Conservation (phyloP, 2,329 filamentous ascomycete genomes). For the Talaromyces rugulosus region DNA sequence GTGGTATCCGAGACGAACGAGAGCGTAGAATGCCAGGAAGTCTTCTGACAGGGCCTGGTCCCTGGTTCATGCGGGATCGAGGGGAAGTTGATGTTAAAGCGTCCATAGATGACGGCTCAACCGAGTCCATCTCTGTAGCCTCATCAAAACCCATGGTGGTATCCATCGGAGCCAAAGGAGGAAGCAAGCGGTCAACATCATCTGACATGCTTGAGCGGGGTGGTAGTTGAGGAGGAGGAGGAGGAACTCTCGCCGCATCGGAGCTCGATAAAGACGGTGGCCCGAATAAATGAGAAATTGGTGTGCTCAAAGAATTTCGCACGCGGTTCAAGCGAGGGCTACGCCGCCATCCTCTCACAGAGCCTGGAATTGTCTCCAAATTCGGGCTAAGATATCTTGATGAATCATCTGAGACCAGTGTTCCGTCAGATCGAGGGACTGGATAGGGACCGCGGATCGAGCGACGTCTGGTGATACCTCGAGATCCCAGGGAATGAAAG, state of each 20-base stretch:
- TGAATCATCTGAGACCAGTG: conserved; percentile 25
- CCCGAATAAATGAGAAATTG: conserved; percentile 43
- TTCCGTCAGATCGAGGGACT: conserved; percentile 32
- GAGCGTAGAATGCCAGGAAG: conserved; percentile 45
- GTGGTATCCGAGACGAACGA: conserved; percentile 49
- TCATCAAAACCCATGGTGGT: conserved; percentile 38
- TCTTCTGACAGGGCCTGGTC: conserved; percentile 31
- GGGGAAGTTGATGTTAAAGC: conserved; percentile 3
- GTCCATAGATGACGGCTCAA: conserved; percentile 34
- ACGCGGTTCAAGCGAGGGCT: conserved; percentile 39
- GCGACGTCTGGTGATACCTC: conserved; percentile 37
- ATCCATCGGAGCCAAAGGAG: conserved; percentile 35
- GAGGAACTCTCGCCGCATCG: conserved; percentile 23
- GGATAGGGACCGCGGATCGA: conserved; percentile 37
- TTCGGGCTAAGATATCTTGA: conserved; percentile 24
- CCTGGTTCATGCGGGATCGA: conserved; percentile 26
- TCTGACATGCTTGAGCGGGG: conserved; percentile 27
- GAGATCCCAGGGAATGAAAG: conserved; percentile 35
- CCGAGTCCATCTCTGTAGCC: conserved; percentile 38
- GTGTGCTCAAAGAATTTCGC: conserved; percentile 40
- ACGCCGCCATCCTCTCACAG: conserved; percentile 34
- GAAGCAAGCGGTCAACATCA: conserved; percentile 30
- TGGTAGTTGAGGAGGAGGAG: conserved; percentile 27
- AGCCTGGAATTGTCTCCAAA: conserved; percentile 23
- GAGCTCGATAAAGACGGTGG: conserved; percentile 25